Conservation (phyloP, 2,329 filamentous ascomycete genomes). For the Xylariaceae sp. region DNA sequence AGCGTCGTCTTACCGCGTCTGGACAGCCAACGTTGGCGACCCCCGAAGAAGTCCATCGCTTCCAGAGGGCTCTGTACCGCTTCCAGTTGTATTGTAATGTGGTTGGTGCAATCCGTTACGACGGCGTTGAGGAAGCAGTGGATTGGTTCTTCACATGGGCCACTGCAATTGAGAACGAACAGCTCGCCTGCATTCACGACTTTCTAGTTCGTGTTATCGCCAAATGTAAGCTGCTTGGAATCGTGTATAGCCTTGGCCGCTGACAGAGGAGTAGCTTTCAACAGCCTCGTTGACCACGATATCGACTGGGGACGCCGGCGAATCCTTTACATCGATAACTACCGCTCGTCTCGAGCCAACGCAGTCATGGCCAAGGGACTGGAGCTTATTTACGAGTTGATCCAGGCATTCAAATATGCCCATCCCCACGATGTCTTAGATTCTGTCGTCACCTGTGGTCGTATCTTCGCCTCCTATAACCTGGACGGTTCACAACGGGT, state of each 20-base stretch:
- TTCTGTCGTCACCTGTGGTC: not conserved
- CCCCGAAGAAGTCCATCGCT: conserved; percentile 1
- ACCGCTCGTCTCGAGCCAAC: not conserved
- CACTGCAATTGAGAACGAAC: conserved; percentile 9
- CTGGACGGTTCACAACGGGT: too few relatives aligned
- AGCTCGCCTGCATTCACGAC: conserved; percentile 8
- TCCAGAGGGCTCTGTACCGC: conserved; percentile 12
- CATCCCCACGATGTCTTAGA: not conserved
- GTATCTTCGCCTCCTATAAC: too few relatives aligned
- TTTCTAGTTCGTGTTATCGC: conserved; percentile 3
- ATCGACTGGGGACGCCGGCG: conserved; percentile 2
- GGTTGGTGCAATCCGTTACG: not conserved
- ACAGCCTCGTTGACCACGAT: conserved; percentile 3
- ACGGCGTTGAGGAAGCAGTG: not conserved
- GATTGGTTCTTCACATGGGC: conserved; percentile 7
- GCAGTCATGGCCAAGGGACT: not conserved
- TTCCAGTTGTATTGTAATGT: conserved; percentile 17
- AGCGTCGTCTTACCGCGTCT: not conserved
- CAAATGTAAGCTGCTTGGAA: conserved; percentile 1
- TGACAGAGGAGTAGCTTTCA: not conserved
- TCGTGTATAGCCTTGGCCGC: too few relatives aligned
- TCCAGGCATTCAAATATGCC: not conserved
- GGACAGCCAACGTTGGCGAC: not conserved
- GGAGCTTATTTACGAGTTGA: not conserved
- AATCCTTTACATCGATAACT: not conserved